Conservation (phyloP, 2,329 filamentous ascomycete genomes). For the Botrytis elliptica region DNA sequence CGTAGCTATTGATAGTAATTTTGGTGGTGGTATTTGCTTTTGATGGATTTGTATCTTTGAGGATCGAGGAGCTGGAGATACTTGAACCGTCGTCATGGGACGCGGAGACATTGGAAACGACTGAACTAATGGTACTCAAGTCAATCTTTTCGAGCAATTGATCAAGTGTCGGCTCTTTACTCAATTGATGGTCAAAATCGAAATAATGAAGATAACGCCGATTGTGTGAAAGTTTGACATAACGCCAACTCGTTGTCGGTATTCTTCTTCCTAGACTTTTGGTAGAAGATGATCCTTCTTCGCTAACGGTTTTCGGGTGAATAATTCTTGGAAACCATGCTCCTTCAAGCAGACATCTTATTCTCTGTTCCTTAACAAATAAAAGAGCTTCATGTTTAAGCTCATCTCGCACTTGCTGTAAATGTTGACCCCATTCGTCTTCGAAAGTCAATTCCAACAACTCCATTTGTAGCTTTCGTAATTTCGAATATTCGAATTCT, state of each 20-base stretch:
- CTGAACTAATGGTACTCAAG: slow-evolving; percentile 81
- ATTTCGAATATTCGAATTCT: slow-evolving; percentile 74
- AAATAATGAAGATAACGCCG: slow-evolving; percentile 86
- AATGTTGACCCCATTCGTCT: slow-evolving; percentile 88
- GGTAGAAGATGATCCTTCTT: slow-evolving; percentile 37
- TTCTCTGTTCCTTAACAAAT: slow-evolving; percentile 95
- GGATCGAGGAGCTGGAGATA: slow-evolving; percentile 44
- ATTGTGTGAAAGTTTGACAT: slow-evolving; percentile 86
- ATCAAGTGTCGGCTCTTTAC: slow-evolving; percentile 69
- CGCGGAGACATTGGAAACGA: slow-evolving; percentile 77
- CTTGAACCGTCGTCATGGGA: slow-evolving; percentile 50
- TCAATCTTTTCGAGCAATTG: slow-evolving; percentile 79
- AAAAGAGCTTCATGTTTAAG: slow-evolving; percentile 87
- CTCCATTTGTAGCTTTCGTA: slow-evolving; percentile 91
- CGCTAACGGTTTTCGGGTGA: slow-evolving; percentile 47
- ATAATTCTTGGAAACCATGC: slow-evolving; percentile 69
- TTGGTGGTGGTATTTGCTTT: slow-evolving; percentile 59
- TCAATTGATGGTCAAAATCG: slow-evolving; percentile 69
- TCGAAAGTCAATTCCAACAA: slow-evolving; percentile 88
- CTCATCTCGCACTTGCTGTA: slow-evolving; percentile 87
- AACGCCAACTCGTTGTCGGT: slow-evolving; percentile 60
- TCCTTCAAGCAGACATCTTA: slow-evolving; percentile 83
- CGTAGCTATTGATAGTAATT: slow-evolving; percentile 85
- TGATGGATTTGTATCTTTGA: slow-evolving; percentile 40
- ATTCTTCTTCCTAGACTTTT: slow-evolving; percentile 24